These are phyloP conservation scores for Sclerotinia subarctica DNA, from an alignment of 2,329 filamentous ascomycete genomes.

Conservation along the genomic window DNA sequence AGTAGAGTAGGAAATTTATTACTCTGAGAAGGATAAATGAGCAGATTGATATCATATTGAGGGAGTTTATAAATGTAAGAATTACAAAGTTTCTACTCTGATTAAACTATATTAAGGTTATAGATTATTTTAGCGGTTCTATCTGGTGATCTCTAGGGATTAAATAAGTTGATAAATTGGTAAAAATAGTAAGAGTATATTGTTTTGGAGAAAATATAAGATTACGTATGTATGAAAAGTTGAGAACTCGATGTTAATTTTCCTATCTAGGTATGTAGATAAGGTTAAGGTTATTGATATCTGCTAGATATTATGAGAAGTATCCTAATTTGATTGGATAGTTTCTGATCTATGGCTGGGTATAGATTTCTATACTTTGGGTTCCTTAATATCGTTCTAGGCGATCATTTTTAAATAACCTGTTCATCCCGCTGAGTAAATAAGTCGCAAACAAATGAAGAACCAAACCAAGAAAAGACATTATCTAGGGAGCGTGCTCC, in stretches of 20 bases:
- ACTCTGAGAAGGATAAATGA: neutral
- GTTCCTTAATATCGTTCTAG: neutral
- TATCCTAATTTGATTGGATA: neutral
- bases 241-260: too few relatives aligned
- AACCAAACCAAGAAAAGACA: neutral
- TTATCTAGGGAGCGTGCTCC: neutral
- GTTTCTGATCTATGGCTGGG: neutral
- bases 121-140: too few relatives aligned
- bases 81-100: neutral
- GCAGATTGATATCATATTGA: neutral
- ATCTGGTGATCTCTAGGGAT: too few relatives aligned
- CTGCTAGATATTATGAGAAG: fast-evolving
- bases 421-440: neutral
- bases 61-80: neutral
- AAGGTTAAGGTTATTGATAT: too few relatives aligned
- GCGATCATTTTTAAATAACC: neutral
- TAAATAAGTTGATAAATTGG: too few relatives aligned
- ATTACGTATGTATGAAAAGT: too few relatives aligned
- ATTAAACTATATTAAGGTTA: too few relatives aligned
- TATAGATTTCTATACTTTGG: neutral
- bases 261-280: too few relatives aligned
- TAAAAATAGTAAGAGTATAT: too few relatives aligned
- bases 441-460: neutral
- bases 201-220: neutral
- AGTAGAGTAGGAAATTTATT: neutral